These are phyloP conservation scores for Trichosporon faecale DNA, from an alignment of 1,284 basidiomycete species.

Conservation along the genomic window DNA sequence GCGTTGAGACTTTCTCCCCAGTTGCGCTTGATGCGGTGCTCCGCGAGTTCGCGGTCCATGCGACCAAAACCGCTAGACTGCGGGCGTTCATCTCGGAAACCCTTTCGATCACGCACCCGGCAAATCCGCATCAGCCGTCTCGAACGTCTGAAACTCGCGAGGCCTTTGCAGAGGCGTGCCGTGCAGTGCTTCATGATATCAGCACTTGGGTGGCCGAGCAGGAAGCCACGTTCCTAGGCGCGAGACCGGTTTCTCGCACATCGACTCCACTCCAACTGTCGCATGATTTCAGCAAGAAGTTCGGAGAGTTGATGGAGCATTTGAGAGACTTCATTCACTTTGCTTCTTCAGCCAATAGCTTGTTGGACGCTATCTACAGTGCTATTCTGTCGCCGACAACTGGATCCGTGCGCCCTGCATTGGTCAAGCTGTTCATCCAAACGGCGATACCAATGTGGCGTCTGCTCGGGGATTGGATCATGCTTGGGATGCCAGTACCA, in stretches of 20 bases:
- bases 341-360: slow-evolving; percentile 56
- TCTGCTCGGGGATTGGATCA: slow-evolving; percentile 69
- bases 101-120: slow-evolving; percentile 22
- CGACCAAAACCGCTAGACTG: slow-evolving; percentile 62
- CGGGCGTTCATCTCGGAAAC: slow-evolving; percentile 59
- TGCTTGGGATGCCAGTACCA: slow-evolving; percentile 63
- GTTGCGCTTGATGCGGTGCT: slow-evolving; percentile 64
- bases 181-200: slow-evolving; percentile 59
- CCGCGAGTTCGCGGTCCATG: slow-evolving; percentile 57
- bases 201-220: slow-evolving; percentile 66
- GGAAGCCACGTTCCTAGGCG: slow-evolving; percentile 62
- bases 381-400: slow-evolving; percentile 54
- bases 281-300: slow-evolving; percentile 55
- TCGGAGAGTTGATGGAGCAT: slow-evolving; percentile 56
- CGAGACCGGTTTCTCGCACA: slow-evolving; percentile 37
- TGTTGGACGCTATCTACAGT: slow-evolving; percentile 64
- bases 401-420: slow-evolving; percentile 26
- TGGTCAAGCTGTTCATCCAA: slow-evolving; percentile 63
- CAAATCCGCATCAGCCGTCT: slow-evolving; percentile 13
- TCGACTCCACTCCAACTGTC: slow-evolving; percentile 67
- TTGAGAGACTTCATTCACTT: slow-evolving; percentile 55
- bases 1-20: slow-evolving; percentile 59
- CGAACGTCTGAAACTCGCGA: slow-evolving; percentile 63
- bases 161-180: slow-evolving; percentile 74
- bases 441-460: slow-evolving; percentile 69